These are phyloP conservation scores for Botrytis aclada DNA, from an alignment of 2,329 filamentous ascomycete genomes.

Conservation along the genomic window DNA sequence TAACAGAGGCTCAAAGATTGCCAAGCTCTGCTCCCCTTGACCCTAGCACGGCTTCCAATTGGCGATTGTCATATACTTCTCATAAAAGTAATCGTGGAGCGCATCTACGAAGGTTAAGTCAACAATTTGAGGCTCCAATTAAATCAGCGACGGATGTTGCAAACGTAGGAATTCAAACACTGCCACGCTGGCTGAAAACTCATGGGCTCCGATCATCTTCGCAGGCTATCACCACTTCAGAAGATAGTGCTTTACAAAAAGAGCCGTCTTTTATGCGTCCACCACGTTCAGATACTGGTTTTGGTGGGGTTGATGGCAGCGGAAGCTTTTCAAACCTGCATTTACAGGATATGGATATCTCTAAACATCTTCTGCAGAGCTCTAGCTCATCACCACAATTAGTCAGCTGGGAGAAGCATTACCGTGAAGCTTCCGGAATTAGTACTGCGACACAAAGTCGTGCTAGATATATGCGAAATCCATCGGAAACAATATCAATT, in stretches of 20 bases:
- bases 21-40: constrained; percentile 30
- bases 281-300: constrained; percentile 22
- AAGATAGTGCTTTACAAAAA: constrained; percentile 15
- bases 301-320: constrained; percentile 34
- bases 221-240: constrained; percentile 21
- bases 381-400: constrained; percentile 31
- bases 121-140: constrained; percentile 23
- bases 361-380: constrained; percentile 29
- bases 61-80: constrained; percentile 36
- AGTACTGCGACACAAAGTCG: constrained; percentile 23
- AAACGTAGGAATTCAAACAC: constrained; percentile 14
- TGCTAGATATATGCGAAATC: constrained; percentile 24
- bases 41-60: constrained; percentile 28
- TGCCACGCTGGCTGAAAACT: constrained; percentile 28
- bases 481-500: constrained; percentile 25
- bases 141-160: constrained; percentile 17
- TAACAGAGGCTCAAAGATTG: constrained; percentile 29
- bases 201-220: constrained; percentile 29
- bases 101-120: constrained; percentile 33
- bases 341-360: constrained; percentile 36
- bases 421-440: constrained; percentile 26
- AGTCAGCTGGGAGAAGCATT: constrained; percentile 25
- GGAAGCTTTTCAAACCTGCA: constrained; percentile 25
- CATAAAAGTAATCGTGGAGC: constrained; percentile 27
- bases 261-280: constrained; percentile 18